These are phyloP conservation scores for Atkinsonella hypoxylon DNA, from an alignment of 2,329 filamentous ascomycete genomes.

Conservation along the genomic window DNA sequence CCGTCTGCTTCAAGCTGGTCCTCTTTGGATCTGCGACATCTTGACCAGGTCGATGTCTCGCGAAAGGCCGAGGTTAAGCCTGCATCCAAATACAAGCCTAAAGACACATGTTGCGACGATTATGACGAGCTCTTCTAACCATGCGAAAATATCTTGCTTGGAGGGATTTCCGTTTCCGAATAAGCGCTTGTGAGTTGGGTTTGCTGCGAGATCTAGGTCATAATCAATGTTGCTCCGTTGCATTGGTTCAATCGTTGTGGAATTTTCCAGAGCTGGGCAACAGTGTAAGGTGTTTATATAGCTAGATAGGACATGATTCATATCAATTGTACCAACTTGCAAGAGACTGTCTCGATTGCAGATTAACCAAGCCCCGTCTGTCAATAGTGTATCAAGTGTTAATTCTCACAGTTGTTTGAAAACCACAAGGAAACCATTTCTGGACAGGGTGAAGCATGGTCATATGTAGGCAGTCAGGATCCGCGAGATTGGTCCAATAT, in stretches of 20 bases:
- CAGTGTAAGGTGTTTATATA: too few relatives aligned
- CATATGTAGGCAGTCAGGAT: too few relatives aligned
- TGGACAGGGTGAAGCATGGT: too few relatives aligned
- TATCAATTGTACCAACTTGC: too few relatives aligned
- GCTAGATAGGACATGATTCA: too few relatives aligned
- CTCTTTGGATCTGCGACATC: neutral
- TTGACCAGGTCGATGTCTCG: neutral
- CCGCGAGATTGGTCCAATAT: too few relatives aligned
- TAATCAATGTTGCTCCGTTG: too few relatives aligned
- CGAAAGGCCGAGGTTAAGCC: neutral
- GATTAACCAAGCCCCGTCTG: too few relatives aligned
- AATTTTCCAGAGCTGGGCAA: neutral
- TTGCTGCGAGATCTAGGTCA: neutral
- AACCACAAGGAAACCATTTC: too few relatives aligned
- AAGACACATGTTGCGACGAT: slow-evolving; percentile 1
- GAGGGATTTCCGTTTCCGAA: neutral
- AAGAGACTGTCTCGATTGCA: too few relatives aligned
- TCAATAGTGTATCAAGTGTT: too few relatives aligned
- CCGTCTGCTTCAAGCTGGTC: neutral
- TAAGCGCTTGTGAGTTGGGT: neutral
- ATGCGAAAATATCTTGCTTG: neutral
- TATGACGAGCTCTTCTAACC: slow-evolving; percentile 4
- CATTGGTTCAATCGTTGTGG: neutral
- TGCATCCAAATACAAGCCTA: slow-evolving; percentile 1
- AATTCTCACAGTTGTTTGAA: too few relatives aligned